Base-by-base conservation (phyloP, 164 flowering plant species). In the Nelumbo lutea region DNA sequence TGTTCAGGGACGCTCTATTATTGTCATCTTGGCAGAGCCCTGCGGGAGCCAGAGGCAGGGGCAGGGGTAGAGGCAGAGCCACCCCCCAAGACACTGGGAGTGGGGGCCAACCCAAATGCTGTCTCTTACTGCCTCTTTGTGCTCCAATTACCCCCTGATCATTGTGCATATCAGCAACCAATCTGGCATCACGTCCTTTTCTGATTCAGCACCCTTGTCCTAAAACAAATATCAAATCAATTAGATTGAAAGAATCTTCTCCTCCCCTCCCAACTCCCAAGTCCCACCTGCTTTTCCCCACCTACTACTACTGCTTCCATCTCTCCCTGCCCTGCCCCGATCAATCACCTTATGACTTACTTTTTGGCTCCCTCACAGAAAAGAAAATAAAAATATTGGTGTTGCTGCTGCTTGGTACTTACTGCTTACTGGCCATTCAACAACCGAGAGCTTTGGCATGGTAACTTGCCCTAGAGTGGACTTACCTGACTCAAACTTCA, bases 101-200 rank as follows among this genome's bases (percentile, higher is more conserved):
- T 65, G 67, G 42, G 9, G 55, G 5, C 47, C 7, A 40, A 72
- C 87, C 87, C 86, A 83, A 82, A 58, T 61, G 72, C 76, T 76
- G 72, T 79, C 79, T 73, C 61, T 73, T 80, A 70, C 70, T 74
- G 76, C 79, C 73, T 72, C 71, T 77, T 75, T 77, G 79, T 78
- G 68, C 71, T 78, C 79, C 80, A 79, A 82, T 83, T 80, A 79
- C 83, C 65, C 83, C 80, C 79, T 78, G 82, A 82, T 88, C 82
- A 85, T 82, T 80, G 77, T 71, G 79, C 81, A 78, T 48, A 82
- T 81, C 80, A 67, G 65, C 75, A 52, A 77, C 82, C 83, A 72
- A 72, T 81, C 81, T 83, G 79, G 78, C 81, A 70, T 62, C 75
- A 47, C 50, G 74, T 77, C 75, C 79, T 76, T 74, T 78, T 71